phyloP scores from a whole-genome alignment of 208 protist species.

The Borovskyia barvae region DNA sequence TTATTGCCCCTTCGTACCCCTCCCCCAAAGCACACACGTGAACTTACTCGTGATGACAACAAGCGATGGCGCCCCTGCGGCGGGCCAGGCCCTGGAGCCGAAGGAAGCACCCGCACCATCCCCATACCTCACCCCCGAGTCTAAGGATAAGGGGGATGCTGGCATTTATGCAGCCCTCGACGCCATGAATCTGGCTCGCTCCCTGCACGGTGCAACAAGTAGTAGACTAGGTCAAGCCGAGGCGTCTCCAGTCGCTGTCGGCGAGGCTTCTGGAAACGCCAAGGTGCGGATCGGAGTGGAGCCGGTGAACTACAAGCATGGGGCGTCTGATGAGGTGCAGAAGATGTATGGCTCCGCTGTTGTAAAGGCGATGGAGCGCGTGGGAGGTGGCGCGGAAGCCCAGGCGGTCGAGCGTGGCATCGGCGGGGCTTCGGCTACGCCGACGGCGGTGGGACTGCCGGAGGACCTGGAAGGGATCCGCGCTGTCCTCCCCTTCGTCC shows the following conservation, averaged over 20 bases:
- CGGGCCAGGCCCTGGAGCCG: no score
- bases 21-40: no score
- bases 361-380: slow-evolving; percentile 7
- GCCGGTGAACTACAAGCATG: slow-evolving; percentile 11
- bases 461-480: slow-evolving; percentile 38
- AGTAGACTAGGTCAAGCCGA: slow-evolving; percentile 34
- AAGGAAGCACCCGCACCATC: not conserved
- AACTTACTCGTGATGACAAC: no score
- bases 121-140: slow-evolving; percentile 27
- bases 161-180: slow-evolving; percentile 75
- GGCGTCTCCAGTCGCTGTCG: slow-evolving; percentile 1
- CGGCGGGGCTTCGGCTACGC: slow-evolving; percentile 22
- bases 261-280: not conserved
- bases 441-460: slow-evolving; percentile 47
- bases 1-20: no score
- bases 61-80: no score
- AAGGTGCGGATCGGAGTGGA: slow-evolving; percentile 15
- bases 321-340: slow-evolving; percentile 3
- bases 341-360: slow-evolving; percentile 4
- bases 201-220: slow-evolving; percentile 61
- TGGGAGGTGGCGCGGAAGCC: not conserved
- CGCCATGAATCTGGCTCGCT: slow-evolving; percentile 55
- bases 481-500: slow-evolving; percentile 38
- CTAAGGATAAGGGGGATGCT: slow-evolving; percentile 71
- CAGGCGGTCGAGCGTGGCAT: slow-evolving; percentile 10